Conservation (phyloP, 75 land plant species). For the Picea sitchensis region DNA sequence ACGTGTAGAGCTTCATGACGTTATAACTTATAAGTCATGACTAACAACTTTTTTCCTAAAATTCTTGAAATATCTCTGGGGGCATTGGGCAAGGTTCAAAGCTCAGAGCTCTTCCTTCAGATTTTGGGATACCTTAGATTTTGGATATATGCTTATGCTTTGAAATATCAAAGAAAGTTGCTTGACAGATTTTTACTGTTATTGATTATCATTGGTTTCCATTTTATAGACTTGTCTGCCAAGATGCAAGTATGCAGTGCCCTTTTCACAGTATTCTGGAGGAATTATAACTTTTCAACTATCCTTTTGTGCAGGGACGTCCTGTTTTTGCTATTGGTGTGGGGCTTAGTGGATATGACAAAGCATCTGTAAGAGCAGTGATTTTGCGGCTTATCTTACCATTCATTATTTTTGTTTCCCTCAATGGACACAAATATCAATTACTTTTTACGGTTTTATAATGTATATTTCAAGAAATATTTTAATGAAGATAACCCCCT, state of each 20-base stretch:
- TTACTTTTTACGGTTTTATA: not conserved
- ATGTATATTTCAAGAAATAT: not conserved
- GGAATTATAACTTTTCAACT: not conserved
- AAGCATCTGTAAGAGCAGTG: conserved; percentile 45
- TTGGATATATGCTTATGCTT: not conserved
- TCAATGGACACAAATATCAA: not conserved
- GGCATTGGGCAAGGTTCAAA: not conserved
- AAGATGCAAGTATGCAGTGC: not conserved
- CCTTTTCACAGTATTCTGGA: not conserved
- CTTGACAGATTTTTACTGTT: not conserved
- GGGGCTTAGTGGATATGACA: conserved; percentile 50
- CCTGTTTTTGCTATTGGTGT: conserved; percentile 68
- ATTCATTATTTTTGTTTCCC: not conserved
- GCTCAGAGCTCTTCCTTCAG: not conserved
- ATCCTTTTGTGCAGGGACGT: conserved; percentile 38
- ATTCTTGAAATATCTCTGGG: not conserved
- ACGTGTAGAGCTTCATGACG: not conserved
- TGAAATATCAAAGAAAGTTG: not conserved
- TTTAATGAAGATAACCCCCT: not conserved
- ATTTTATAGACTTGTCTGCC: not conserved
- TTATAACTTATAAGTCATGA: not conserved
- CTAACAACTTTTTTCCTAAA: not conserved
- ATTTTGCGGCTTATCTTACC: not conserved
- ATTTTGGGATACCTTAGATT: not conserved
- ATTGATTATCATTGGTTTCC: not conserved